Percentiles rank a stretch among this genome's conserved stretches.
Conservation (phyloP, 495 filamentous ascomycete species). For the Talaromyces stipitatus region DNA sequence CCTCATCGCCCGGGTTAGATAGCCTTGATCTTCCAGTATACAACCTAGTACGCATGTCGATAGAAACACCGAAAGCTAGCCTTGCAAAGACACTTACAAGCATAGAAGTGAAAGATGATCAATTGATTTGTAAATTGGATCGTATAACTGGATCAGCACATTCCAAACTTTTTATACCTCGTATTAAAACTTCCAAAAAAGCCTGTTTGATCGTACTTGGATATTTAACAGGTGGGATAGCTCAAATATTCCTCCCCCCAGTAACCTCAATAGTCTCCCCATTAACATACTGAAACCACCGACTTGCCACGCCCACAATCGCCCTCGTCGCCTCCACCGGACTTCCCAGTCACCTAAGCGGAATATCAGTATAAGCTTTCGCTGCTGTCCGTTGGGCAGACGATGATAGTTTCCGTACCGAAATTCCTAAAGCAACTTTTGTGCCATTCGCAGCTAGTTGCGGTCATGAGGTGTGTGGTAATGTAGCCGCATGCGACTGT, state of each 20-base stretch:
- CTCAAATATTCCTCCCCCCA: conserved; percentile 78
- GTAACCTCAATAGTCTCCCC: conserved; percentile 82
- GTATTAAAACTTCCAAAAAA: too few species aligned
- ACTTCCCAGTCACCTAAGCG: conserved; percentile 64
- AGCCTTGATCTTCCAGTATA: too few species aligned
- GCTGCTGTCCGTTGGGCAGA: background rate
- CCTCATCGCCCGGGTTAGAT: background rate
- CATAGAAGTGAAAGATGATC: too few species aligned
- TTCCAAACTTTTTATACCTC: too few species aligned
- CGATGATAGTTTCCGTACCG: conserved; percentile 19
- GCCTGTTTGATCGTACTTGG: too few species aligned
- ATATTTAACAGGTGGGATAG: too few species aligned
- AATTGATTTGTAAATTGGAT: too few species aligned
- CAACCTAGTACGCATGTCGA: too few species aligned
- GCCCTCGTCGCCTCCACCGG: conserved; percentile 71
- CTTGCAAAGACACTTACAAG: too few species aligned
- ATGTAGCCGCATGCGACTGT: conserved; percentile 79
- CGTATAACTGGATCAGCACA: too few species aligned
- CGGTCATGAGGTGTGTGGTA: conserved; percentile 64
- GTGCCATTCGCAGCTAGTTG: conserved; percentile 70
- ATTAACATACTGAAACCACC: conserved; percentile 71
- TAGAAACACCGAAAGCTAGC: too few species aligned
- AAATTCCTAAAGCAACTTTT: conserved; percentile 73
- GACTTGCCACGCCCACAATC: conserved; percentile 71
- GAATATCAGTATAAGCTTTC: conserved; percentile 56